Base-by-base conservation (phyloP, 2,329 filamentous ascomycete species). In the Cytospora mali region DNA sequence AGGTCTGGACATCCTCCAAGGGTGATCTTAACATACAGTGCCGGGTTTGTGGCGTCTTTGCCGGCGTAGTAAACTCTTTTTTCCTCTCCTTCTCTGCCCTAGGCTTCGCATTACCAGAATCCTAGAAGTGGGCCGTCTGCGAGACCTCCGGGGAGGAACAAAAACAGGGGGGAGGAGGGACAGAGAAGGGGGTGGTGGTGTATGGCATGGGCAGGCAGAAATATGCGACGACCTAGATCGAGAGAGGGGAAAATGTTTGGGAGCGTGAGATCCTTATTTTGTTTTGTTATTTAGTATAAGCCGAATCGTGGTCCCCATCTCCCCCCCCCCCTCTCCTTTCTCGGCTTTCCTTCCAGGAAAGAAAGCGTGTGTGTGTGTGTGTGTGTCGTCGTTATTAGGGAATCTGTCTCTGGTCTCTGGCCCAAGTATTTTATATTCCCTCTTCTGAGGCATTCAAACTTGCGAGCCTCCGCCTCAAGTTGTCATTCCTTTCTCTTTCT, bases 391-490 rank as follows among this genome's bases (percentile, higher is more conserved):
- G n/a, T 46, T 5, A 46, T 46, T 46, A 46, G 42, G n/a, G 42
- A 46, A 46, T 46, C 42, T 46, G 42, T 46, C 42, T 46, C 42
- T 46, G n/a, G 1, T n/a, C 31, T 33, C 14, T 9, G 42, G 42
- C 21, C 42, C 42, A 29, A 52, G 23, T 62, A 56, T 57, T 48
- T 42, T 62, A 57, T 52, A 46, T 27, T 61, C 23, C 28, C 33
- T 48, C 25, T 56, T 21, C 33, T 55, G 75, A 76, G 69, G 76
- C 77, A 78, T 76, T 76, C 75, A 46, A 21, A 11, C 16, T 13
- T 46, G 42, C 42, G 14, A 46, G n/a, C 42, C 42, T 46, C 42
- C n/a, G 42, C 42, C 42, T 46, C 42, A 46, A n/a, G 42, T 46
- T 77, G 72, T 71, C 73, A 70, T 71, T 71, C 71, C 69, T 72